Evolutionary conservation across 1,139 yeast genomes (phyloP), one percentile per base, ranked within the genome.

Genomic region (Oligophagozyma castellii): DNA sequence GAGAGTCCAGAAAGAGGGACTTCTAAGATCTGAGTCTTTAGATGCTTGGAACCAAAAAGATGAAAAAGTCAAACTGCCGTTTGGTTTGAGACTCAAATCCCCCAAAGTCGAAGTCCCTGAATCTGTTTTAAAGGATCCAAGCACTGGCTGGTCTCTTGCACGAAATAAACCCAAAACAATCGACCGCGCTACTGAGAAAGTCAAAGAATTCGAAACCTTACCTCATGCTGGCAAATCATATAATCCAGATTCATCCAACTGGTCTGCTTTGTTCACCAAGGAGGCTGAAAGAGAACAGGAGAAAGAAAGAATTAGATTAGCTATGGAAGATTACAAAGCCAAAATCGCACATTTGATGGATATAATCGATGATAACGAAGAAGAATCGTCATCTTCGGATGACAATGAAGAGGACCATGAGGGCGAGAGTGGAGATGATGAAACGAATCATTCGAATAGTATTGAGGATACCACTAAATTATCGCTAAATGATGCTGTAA

Each of bases 161-260:
- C 59, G 62, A 3, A 58, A 49, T 6, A 59, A 56, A 3, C 92
- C 93, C 7, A 52, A 53, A 19, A 77, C 93, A 0, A 46, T 78
- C 36, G 59, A 56, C 24, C 56, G 58, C 28, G 60, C 60, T 2
- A 83, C 94, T 2, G 54, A 73, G 16, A 45, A 50, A 14, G 63
- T 68, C 27, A 60, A 56, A 40, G 62, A 66, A 14, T 53, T 63
- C 5, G 73, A 70, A 14, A 56, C 48, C 5, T 36, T 73, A 5
- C 83, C 89, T 12, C 77, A 75, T 44, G 89, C 76, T 2, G 98
- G 98, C 31, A 79, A 79, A 53, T 86, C 96, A 3, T 89, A 89
- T 51, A 89, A 89, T 51, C 98, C 98, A 20, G 69, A 92, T 10
- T 61, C 77, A 39, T 79, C 76, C 35, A 72, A 81, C 20, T 89